These are phyloP conservation scores for Lachnellula hyalina DNA, from an alignment of 2,329 filamentous ascomycete species.

Conservation along the genomic window DNA sequence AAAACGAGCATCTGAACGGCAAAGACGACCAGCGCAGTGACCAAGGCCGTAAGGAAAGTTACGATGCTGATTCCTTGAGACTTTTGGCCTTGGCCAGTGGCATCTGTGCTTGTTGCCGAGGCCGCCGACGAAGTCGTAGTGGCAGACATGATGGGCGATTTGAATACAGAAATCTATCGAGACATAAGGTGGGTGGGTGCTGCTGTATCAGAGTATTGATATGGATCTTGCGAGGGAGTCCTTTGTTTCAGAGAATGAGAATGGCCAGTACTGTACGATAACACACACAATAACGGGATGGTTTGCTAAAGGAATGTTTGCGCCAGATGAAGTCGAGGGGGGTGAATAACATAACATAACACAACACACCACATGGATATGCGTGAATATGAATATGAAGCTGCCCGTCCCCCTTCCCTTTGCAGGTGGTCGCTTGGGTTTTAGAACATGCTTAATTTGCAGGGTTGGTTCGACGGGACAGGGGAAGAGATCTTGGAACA, in stretches of 20 bases:
- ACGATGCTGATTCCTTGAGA: conserved; percentile 29
- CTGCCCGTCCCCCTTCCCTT: not conserved
- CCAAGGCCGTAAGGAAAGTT: conserved; percentile 29
- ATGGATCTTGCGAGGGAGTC: not conserved
- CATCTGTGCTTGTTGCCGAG: not conserved
- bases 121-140: not conserved
- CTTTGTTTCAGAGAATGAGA: not conserved
- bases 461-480: not conserved
- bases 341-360: not conserved
- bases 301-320: not conserved
- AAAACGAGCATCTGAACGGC: conserved; percentile 60
- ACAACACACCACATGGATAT: too few relatives aligned
- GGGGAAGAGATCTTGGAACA: not conserved
- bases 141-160: not conserved
- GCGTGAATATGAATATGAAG: too few relatives aligned
- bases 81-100: conserved; percentile 19
- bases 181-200: not conserved
- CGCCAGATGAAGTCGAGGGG: not conserved
- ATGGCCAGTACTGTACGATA: not conserved
- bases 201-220: not conserved
- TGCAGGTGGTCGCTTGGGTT: not conserved
- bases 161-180: not conserved
- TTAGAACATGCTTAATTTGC: not conserved
- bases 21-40: conserved; percentile 28
- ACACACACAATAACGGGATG: not conserved